Evolutionary conservation across 306 rosid genomes (phyloP).

Genomic region (Oxytropis ochrocephala): DNA sequence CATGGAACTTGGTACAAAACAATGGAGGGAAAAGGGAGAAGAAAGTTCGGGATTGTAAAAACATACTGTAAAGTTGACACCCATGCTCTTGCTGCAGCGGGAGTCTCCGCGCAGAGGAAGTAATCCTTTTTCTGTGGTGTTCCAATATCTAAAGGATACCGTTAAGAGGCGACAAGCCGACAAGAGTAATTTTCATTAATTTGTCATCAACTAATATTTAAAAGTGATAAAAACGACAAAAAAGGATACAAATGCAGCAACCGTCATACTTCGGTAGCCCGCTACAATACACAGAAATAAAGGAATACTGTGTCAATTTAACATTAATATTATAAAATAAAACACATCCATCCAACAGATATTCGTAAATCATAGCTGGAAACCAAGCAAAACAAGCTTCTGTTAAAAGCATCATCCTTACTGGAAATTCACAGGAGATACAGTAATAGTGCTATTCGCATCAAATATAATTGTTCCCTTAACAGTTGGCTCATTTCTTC

Average conservation of each 20-base stretch:
- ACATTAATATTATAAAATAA: neutral
- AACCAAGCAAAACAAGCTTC: neutral
- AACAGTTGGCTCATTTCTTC: constrained; percentile 79
- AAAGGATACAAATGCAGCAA: constrained; percentile 96
- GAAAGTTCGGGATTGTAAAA: neutral
- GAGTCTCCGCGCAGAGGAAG: constrained; percentile 97
- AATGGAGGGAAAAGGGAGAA: neutral
- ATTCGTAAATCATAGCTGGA: neutral
- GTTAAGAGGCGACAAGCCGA: constrained; percentile 36
- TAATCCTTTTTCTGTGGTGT: constrained; percentile 96
- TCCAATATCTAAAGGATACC: constrained; percentile 59
- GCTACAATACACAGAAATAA: constrained; percentile 35
- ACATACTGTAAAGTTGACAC: constrained; percentile 94
- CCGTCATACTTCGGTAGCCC: constrained; percentile 91
- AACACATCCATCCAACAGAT: neutral
- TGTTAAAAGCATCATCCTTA: constrained; percentile 35
- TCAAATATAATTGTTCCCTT: constrained; percentile 87
- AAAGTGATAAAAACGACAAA: neutral
- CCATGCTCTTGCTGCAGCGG: constrained; percentile 99
- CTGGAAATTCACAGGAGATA: constrained; percentile 97
- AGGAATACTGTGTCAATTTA: constrained; percentile 15
- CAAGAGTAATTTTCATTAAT: neutral
- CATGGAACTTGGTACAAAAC: neutral
- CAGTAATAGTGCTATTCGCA: constrained; percentile 78
- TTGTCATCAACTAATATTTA: neutral